phyloP scores from a whole-genome alignment of 106 monocot genomes.

The Acorus calamus region DNA sequence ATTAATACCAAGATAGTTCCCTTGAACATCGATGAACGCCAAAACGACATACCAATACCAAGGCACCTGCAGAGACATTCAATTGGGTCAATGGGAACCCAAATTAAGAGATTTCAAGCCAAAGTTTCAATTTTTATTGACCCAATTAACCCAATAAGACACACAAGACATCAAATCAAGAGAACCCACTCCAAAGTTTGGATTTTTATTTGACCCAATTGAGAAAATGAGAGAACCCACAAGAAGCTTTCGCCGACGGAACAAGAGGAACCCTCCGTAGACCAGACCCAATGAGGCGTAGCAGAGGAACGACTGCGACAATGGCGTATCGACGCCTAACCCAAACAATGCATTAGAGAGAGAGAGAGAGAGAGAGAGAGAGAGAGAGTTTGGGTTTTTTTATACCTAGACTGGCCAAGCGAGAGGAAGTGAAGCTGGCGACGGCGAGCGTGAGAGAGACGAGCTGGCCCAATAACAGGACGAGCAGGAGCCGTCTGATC shows the following conservation, averaged over 20 bases:
- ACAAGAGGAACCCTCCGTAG: constrained; percentile 23
- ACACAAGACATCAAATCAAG: too few species aligned
- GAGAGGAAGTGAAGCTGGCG: constrained; percentile 51
- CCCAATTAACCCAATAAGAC: too few species aligned
- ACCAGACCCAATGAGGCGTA: constrained; percentile 28
- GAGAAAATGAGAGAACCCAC: constrained; percentile 7
- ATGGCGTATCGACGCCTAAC: constrained; percentile 44
- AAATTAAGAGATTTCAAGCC: too few species aligned
- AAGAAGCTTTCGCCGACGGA: constrained; percentile 17
- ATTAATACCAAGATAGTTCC: constrained; percentile 42
- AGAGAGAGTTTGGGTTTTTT: too few species aligned
- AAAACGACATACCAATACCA: constrained; percentile 67
- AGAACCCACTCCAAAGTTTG: too few species aligned
- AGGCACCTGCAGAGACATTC: constrained; percentile 34
- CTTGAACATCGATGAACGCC: constrained; percentile 60
- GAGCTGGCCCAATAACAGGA: constrained; percentile 60
- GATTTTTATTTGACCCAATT: too few species aligned
- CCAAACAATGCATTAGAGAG: background rate
- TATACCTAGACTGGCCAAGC: constrained; percentile 48
- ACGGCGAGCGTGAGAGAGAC: constrained; percentile 39
- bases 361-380: background rate
- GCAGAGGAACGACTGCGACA: constrained; percentile 45
- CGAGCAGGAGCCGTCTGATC: constrained; percentile 20
- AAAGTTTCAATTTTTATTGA: too few species aligned
- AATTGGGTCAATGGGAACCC: too few species aligned